Percentiles rank a stretch among this genome's conserved stretches.
phyloP scores from a whole-genome alignment of 2,329 filamentous ascomycete genomes.

The Aureobasidium zeae region DNA sequence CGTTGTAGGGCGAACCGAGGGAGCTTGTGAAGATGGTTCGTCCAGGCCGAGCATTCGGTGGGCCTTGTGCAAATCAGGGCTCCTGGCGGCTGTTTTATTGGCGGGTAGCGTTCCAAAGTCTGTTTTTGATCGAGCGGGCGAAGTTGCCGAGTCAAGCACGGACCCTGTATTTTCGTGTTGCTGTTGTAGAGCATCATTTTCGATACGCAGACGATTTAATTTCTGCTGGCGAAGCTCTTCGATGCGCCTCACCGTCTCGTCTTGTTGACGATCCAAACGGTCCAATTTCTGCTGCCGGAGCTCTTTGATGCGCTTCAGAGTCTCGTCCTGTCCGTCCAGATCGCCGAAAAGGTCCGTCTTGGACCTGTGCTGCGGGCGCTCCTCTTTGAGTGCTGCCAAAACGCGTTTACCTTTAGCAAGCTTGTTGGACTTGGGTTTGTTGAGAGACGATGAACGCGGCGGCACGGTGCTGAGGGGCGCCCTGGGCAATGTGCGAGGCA shows the following conservation, averaged over 20 bases:
- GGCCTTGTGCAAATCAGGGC: slow-evolving; percentile 28
- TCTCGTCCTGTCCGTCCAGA: slow-evolving; percentile 37
- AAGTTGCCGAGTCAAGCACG: slow-evolving; percentile 9
- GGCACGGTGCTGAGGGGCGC: neutral
- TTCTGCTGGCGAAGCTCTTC: slow-evolving; percentile 49
- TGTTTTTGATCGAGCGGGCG: neutral
- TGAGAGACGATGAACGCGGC: slow-evolving; percentile 5
- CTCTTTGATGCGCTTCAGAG: slow-evolving; percentile 50
- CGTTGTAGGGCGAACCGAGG: slow-evolving; percentile 6
- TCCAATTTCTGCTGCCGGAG: slow-evolving; percentile 49
- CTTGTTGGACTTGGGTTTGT: slow-evolving; percentile 7
- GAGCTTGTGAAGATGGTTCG: slow-evolving; percentile 19
- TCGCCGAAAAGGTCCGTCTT: slow-evolving; percentile 24
- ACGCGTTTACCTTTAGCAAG: slow-evolving; percentile 11
- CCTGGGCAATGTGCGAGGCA: neutral
- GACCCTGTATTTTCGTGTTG: neutral
- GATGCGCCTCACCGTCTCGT: slow-evolving; percentile 50
- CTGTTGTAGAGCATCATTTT: slow-evolving; percentile 10
- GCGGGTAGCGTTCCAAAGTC: slow-evolving; percentile 6
- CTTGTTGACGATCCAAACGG: no score
- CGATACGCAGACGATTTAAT: slow-evolving; percentile 40
- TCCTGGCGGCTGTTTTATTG: slow-evolving; percentile 15
- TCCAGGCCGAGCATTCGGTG: slow-evolving; percentile 34
- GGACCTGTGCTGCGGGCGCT: slow-evolving; percentile 20
- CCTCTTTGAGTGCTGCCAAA: slow-evolving; percentile 22